A percentile compares a stretch with the other conserved stretches of the same genome.
These are phyloP conservation scores for Barbarea vulgaris DNA, from an alignment of 345 rosid genomes.

Conservation along the genomic window DNA sequence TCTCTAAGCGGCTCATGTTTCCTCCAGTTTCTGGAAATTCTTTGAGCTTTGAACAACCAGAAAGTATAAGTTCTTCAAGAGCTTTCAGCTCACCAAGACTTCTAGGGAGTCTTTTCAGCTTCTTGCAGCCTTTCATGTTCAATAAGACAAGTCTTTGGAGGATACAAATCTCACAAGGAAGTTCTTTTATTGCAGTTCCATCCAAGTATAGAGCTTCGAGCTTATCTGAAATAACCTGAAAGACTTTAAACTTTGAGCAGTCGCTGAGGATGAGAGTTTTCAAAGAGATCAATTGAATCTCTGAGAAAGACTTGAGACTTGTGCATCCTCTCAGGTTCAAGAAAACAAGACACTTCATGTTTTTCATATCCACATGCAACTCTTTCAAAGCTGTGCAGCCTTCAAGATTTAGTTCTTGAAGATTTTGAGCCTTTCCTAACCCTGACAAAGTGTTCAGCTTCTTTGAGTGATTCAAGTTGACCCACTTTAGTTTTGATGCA, in stretches of 20 bases:
- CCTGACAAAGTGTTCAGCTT: constrained; percentile 32
- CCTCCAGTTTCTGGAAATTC: not conserved
- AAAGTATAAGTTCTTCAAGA: constrained; percentile 17
- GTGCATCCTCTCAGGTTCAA: constrained; percentile 30
- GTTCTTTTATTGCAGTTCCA: constrained; percentile 30
- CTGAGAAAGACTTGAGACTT: constrained; percentile 13
- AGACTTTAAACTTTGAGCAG: constrained; percentile 18
- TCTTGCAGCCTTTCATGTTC: constrained; percentile 31
- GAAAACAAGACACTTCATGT: constrained; percentile 16
- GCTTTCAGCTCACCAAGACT: not conserved
- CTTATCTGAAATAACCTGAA: constrained; percentile 14
- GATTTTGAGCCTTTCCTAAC: constrained; percentile 22
- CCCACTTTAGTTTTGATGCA: constrained; percentile 27
- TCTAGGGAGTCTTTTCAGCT: constrained; percentile 22
- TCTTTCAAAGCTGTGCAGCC: constrained; percentile 26
- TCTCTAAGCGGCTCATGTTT: not conserved
- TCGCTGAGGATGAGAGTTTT: constrained; percentile 16
- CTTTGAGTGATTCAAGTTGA: constrained; percentile 22
- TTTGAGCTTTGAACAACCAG: constrained; percentile 27
- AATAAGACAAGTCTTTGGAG: constrained; percentile 13
- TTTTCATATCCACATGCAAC: not conserved
- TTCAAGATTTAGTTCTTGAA: constrained; percentile 29
- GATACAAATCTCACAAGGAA: not conserved
- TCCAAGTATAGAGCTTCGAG: constrained; percentile 19
- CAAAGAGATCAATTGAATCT: not conserved